Conservation (phyloP, 768 basidiomycete genomes). For the Auricularia cornea region DNA sequence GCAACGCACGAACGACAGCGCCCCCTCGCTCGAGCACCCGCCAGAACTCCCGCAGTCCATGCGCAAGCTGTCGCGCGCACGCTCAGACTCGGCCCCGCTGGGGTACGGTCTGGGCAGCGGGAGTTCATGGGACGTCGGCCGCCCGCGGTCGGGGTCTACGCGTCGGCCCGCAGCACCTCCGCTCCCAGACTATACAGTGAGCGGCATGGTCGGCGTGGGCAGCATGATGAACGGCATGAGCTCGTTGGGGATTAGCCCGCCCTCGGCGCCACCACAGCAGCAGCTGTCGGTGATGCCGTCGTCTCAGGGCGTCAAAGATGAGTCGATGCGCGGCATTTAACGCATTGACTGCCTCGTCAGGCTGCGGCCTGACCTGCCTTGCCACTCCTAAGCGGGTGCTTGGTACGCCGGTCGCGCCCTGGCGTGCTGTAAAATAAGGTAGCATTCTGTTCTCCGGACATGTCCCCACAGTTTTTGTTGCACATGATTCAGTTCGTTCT, state of each 20-base stretch:
- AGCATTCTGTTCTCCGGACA: not conserved
- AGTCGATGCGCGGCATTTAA: not conserved
- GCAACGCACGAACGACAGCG: slow-evolving; percentile 35
- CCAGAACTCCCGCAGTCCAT: slow-evolving; percentile 5
- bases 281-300: not conserved
- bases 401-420: not conserved
- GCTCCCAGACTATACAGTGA: not conserved
- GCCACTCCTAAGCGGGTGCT: not conserved
- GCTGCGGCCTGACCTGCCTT: not conserved
- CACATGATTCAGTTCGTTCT: not conserved
- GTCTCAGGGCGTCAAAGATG: not conserved
- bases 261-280: not conserved
- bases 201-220: not conserved
- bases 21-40: slow-evolving; percentile 11
- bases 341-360: not conserved
- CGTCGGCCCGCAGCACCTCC: not conserved
- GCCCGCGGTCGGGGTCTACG: not conserved
- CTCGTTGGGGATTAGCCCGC: not conserved
- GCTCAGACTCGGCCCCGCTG: slow-evolving; percentile 62
- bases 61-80: slow-evolving; percentile 42
- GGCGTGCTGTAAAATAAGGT: not conserved
- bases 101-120: slow-evolving; percentile 35
- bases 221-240: not conserved
- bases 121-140: not conserved
- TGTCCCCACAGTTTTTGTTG: not conserved